Evolutionary conservation across 306 rosid species (phyloP).

Genomic region (Vicia villosa): DNA sequence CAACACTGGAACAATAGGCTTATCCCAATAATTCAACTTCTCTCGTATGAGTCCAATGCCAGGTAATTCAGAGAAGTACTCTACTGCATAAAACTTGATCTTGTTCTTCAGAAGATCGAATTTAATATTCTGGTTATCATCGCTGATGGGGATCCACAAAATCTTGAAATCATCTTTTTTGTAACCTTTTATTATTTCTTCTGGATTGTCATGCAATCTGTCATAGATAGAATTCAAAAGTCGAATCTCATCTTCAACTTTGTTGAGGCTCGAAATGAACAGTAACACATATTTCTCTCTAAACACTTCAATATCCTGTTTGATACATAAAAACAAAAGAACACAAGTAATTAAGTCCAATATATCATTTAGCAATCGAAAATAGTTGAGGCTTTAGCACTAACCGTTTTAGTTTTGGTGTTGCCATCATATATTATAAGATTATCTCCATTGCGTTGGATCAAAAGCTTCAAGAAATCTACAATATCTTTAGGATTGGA

Average conservation of each 20-base stretch:
- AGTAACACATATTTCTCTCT: slow-evolving; percentile 30
- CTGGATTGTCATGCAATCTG: slow-evolving; percentile 34
- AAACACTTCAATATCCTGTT: slow-evolving; percentile 42
- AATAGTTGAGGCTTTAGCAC: neutral
- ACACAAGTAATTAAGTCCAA: neutral
- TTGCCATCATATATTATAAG: slow-evolving; percentile 33
- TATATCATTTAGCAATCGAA: neutral
- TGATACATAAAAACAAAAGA: neutral
- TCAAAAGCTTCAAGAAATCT: slow-evolving; percentile 38
- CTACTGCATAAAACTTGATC: slow-evolving; percentile 39
- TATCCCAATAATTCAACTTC: slow-evolving; percentile 19
- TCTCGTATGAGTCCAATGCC: slow-evolving; percentile 32
- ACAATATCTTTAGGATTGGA: slow-evolving; percentile 41
- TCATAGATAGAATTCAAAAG: slow-evolving; percentile 40
- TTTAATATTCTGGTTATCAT: neutral
- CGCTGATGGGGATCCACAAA: slow-evolving; percentile 34
- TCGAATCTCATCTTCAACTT: slow-evolving; percentile 39
- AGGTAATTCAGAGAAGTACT: slow-evolving; percentile 20
- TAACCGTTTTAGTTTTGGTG: slow-evolving; percentile 13
- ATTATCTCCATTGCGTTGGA: slow-evolving; percentile 28
- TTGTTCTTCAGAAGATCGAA: slow-evolving; percentile 12
- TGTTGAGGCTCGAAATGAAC: slow-evolving; percentile 41
- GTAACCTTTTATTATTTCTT: slow-evolving; percentile 17
- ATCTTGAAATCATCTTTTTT: slow-evolving; percentile 46
- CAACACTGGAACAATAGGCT: slow-evolving; percentile 38